Evolutionary conservation across 1,284 basidiomycete species (phyloP), one percentile per base, ranked within the genome.

Genomic region (Ceratobasidium sp.): DNA sequence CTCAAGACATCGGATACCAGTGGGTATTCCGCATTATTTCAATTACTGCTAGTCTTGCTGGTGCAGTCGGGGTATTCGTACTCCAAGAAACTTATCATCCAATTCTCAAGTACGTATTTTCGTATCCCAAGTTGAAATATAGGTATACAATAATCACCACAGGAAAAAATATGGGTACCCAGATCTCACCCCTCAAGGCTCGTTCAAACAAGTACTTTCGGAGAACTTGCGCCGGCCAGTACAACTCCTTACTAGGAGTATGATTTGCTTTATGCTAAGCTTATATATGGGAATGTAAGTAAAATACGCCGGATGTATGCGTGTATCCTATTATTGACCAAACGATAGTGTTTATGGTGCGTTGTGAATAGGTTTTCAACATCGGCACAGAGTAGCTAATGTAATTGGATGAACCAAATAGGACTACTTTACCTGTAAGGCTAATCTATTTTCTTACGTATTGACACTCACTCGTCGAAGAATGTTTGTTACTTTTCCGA

Each of bases 401-500:
- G n/a, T n/a, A n/a, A n/a, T n/a, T n/a, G n/a, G n/a, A n/a, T n/a
- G n/a, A n/a, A n/a, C n/a, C n/a, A n/a, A n/a, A n/a, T 38, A 71
- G 72, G 72, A 20, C 86, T 87, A 62, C 87, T 86, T 75, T 89
- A 90, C 77, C 80, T 91, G 52, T 60, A 25, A 45, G 57, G 13
- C 27, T 10, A 8, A 40, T 17, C 17, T 40, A 10, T 40, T 40
- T 10, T 17, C n/a, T n/a, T n/a, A 17, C 17, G 8, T 17, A 10
- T 17, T 40, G 10, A 40, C 38, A 40, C 38, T 40, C 38, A n/a
- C n/a, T 29, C 5, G 12, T 5, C 25, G 22, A 12, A 60, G 57
- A 43, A 88, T 91, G 86, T 90, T 91, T 74, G 79, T 88, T 1
- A 89, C 86, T 4, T 87, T 84, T 77, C 81, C 82, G 8, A 75